Conservation (phyloP, 2,329 filamentous ascomycete genomes). For the Metarhizium rileyi region DNA sequence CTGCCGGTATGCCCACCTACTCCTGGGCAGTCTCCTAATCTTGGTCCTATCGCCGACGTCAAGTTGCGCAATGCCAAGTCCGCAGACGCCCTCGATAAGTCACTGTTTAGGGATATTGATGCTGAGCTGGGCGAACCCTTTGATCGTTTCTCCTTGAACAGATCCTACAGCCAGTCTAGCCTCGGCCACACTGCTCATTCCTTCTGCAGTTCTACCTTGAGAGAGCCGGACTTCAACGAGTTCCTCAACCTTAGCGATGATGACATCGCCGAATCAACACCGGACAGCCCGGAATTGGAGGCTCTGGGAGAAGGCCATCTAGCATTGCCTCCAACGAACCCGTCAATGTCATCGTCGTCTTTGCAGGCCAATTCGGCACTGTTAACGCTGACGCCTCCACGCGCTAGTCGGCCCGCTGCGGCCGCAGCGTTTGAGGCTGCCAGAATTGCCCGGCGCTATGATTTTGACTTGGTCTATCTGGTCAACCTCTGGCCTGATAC, state of each 20-base stretch:
- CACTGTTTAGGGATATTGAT: slow-evolving; percentile 16
- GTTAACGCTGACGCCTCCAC: slow-evolving; percentile 35
- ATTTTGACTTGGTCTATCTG: slow-evolving; percentile 50
- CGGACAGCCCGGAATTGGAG: slow-evolving; percentile 11
- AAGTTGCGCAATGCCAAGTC: slow-evolving; percentile 18
- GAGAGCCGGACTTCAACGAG: slow-evolving; percentile 43
- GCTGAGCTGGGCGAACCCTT: slow-evolving; percentile 17
- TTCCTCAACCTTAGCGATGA: slow-evolving; percentile 47
- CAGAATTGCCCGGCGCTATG: slow-evolving; percentile 43
- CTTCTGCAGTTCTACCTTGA: slow-evolving; percentile 27
- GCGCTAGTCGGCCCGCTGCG: slow-evolving; percentile 32
- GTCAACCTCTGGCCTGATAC: slow-evolving; percentile 45
- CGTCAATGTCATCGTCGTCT: slow-evolving; percentile 13
- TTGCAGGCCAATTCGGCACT: slow-evolving; percentile 21
- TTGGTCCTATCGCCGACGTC: slow-evolving; percentile 16
- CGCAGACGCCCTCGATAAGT: slow-evolving; percentile 18
- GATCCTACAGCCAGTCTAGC: slow-evolving; percentile 21
- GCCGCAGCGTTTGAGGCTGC: slow-evolving; percentile 45
- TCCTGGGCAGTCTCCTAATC: slow-evolving; percentile 22
- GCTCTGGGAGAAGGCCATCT: slow-evolving; percentile 5
- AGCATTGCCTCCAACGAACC: slow-evolving; percentile 12
- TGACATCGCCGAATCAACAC: slow-evolving; percentile 41
- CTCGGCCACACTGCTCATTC: slow-evolving; percentile 19
- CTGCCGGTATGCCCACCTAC: slow-evolving; percentile 16
- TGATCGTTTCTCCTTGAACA: slow-evolving; percentile 15